phyloP scores from a whole-genome alignment of 371 early-diverging fungal species.

The Apophysomyces elegans region DNA sequence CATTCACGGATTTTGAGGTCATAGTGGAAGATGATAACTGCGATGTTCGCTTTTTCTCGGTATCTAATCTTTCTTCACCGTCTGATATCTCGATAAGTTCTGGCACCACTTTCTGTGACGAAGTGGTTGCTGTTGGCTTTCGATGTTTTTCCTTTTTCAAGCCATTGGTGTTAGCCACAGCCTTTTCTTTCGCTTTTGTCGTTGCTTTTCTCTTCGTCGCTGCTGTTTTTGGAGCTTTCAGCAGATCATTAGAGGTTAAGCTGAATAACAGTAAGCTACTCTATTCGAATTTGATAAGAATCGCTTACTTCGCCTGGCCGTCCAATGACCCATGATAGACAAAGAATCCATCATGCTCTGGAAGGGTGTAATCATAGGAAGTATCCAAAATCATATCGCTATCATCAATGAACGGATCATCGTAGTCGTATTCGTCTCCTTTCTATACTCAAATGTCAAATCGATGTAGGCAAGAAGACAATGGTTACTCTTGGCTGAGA shows the following conservation, averaged over 20 bases:
- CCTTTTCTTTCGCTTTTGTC: constrained; percentile 20
- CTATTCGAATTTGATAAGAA: neutral
- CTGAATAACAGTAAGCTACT: neutral
- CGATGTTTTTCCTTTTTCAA: constrained; percentile 17
- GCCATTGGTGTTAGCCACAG: neutral
- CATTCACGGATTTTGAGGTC: constrained; percentile 12
- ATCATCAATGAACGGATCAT: constrained; percentile 58
- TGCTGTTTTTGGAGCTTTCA: constrained; percentile 8
- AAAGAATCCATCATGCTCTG: constrained; percentile 50
- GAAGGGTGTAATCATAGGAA: constrained; percentile 31
- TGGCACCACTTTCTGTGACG: constrained; percentile 33
- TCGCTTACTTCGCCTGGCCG: constrained; percentile 48
- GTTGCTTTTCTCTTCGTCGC: constrained; percentile 22
- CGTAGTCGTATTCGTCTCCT: constrained; percentile 44
- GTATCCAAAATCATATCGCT: constrained; percentile 52
- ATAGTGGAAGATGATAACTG: neutral
- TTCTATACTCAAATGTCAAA: neutral
- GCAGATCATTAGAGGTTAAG: neutral
- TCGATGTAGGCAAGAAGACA: neutral
- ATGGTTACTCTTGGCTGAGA: neutral
- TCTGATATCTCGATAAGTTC: constrained; percentile 39
- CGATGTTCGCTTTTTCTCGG: constrained; percentile 2
- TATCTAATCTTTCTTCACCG: constrained; percentile 13
- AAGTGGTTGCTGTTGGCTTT: constrained; percentile 6
- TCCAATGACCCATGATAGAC: constrained; percentile 56